Evolutionary conservation across 768 basidiomycete genomes (phyloP).

Genomic region (Melanogaster broomeanus): DNA sequence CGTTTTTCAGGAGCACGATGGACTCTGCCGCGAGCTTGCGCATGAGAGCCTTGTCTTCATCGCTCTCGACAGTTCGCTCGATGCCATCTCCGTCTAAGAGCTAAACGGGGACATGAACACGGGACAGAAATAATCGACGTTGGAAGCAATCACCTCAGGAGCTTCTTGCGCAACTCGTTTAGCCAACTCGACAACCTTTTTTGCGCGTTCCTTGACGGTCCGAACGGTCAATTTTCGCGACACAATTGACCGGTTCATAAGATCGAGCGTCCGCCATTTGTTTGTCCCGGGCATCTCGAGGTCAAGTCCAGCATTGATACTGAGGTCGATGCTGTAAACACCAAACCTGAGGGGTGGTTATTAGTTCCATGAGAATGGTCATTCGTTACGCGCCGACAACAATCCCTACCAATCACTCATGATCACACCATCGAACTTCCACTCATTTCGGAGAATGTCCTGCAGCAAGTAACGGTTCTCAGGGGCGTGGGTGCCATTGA

Average conservation of each 20-base stretch:
- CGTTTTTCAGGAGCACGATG: conserved; percentile 78
- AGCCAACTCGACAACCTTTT: conserved; percentile 65
- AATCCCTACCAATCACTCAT: conserved; percentile 78
- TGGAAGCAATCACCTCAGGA: conserved; percentile 51
- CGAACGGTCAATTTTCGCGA: conserved; percentile 66
- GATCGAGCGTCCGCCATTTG: conserved; percentile 74
- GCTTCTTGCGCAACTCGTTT: conserved; percentile 68
- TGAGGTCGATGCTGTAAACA: conserved; percentile 61
- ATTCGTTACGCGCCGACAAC: background rate
- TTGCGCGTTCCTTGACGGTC: conserved; percentile 66
- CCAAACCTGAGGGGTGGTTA: conserved; percentile 56
- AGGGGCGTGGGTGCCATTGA: conserved; percentile 73
- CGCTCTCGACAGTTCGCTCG: conserved; percentile 63
- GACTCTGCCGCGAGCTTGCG: conserved; percentile 66
- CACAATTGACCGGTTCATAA: conserved; percentile 58
- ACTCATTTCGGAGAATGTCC: conserved; percentile 68
- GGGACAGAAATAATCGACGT: background rate
- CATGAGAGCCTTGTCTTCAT: conserved; percentile 63
- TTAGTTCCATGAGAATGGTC: background rate
- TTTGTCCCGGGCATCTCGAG: conserved; percentile 79
- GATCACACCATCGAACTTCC: conserved; percentile 70
- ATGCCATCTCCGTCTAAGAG: conserved; percentile 70
- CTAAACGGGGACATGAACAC: conserved; percentile 31
- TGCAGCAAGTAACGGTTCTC: conserved; percentile 63
- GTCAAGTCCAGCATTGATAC: conserved; percentile 76